Evolutionary conservation across 2,329 filamentous ascomycete species (phyloP).

Genomic region (Penicillium sumatraense): DNA sequence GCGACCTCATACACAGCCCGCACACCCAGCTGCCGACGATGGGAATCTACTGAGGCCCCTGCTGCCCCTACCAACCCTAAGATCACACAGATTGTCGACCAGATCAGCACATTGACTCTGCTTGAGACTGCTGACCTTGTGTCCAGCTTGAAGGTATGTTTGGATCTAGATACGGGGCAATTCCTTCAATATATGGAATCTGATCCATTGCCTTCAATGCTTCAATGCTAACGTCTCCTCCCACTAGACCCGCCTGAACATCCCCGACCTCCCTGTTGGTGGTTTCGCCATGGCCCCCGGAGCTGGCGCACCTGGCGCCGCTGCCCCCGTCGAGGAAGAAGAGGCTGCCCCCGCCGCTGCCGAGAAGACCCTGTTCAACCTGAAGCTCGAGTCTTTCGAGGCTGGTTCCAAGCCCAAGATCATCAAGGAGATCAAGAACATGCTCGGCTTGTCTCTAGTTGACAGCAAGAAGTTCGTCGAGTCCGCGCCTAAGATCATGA

Average conservation of each 20-base stretch:
- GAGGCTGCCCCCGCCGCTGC: conserved; percentile 86
- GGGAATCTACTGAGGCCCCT: conserved; percentile 79
- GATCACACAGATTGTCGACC: conserved; percentile 92
- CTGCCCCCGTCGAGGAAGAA: conserved; percentile 74
- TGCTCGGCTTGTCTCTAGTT: conserved; percentile 93
- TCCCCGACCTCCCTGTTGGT: conserved; percentile 94
- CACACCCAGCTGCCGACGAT: conserved; percentile 67
- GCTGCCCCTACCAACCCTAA: conserved; percentile 76
- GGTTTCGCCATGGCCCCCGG: conserved; percentile 77
- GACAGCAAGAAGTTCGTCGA: conserved; percentile 99
- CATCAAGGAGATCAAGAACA: conserved; percentile 98
- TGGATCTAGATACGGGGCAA: conserved; percentile 3
- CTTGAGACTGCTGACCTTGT: conserved; percentile 97
- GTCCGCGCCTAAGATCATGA: conserved; percentile 96
- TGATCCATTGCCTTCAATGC: conserved; percentile 3
- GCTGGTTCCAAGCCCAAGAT: conserved; percentile 92
- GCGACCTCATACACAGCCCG: conserved; percentile 44
- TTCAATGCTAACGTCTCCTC: background rate
- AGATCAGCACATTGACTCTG: conserved; percentile 97
- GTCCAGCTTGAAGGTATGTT: conserved; percentile 83
- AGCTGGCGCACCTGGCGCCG: conserved; percentile 62
- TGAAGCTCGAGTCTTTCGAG: conserved; percentile 93
- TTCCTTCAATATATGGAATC: background rate
- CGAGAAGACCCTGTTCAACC: conserved; percentile 95
- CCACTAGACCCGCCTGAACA: conserved; percentile 84